phyloP scores from a whole-genome alignment of 306 rosid genomes.

The Cucurbita maxima region DNA sequence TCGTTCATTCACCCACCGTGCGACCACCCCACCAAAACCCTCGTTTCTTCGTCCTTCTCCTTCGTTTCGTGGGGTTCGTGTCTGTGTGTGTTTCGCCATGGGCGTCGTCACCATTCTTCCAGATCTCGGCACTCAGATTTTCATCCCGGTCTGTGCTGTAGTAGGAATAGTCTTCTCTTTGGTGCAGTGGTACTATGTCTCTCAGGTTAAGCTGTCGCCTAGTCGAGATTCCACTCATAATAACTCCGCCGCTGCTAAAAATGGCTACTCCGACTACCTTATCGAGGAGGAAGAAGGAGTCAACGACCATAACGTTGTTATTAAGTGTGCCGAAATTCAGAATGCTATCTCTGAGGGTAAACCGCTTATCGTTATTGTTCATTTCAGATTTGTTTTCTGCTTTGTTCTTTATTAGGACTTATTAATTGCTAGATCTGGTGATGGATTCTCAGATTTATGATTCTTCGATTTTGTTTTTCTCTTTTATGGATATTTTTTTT shows the following conservation, averaged over 20 bases:
- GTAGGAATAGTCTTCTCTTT: constrained; percentile 63
- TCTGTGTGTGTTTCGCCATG: constrained; percentile 19
- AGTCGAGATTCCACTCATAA: constrained; percentile 15
- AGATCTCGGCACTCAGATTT: constrained; percentile 70
- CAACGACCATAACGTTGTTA: constrained; percentile 72
- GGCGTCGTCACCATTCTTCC: constrained; percentile 49
- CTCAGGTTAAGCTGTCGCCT: constrained; percentile 56
- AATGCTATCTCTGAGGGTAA: constrained; percentile 85
- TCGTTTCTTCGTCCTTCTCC: background rate
- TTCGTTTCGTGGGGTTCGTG: background rate
- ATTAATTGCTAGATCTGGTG: background rate
- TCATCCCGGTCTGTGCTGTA: constrained; percentile 68
- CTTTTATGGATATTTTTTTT: too few relatives aligned
- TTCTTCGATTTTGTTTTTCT: background rate
- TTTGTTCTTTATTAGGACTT: background rate
- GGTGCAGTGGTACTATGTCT: constrained; percentile 59
- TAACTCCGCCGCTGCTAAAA: constrained; percentile 22
- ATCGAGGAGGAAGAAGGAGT: constrained; percentile 88
- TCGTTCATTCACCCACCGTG: background rate
- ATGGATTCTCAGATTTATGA: background rate
- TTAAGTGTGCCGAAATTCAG: constrained; percentile 87
- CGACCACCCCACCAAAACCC: background rate
- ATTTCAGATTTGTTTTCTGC: background rate
- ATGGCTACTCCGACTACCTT: constrained; percentile 61
- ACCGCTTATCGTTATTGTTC: background rate